phyloP scores from a whole-genome alignment of 768 basidiomycete species.

The Calocera cornea region DNA sequence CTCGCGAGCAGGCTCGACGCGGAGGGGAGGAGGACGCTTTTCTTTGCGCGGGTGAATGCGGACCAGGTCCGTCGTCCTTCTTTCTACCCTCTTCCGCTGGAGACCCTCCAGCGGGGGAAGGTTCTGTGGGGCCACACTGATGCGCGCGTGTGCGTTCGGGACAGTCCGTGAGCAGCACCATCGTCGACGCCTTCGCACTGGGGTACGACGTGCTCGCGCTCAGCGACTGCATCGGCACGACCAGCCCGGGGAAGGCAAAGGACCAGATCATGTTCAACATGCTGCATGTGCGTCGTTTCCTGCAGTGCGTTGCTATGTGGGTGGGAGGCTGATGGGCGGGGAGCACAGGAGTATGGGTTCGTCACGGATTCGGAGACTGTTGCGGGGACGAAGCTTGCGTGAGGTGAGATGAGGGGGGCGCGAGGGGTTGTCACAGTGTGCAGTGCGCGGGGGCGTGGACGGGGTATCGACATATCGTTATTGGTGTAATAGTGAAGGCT shows the following conservation, averaged over 20 bases:
- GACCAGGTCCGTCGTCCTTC: slow-evolving; percentile 42
- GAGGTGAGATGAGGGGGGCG: background rate
- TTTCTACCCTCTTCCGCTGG: background rate
- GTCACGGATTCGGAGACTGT: background rate
- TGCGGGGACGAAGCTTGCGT: background rate
- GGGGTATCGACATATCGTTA: too few species aligned
- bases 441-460: too few species aligned
- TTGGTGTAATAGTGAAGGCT: too few species aligned
- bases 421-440: too few species aligned
- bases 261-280: slow-evolving; percentile 46
- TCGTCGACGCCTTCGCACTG: slow-evolving; percentile 48
- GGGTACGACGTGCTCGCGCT: slow-evolving; percentile 52
- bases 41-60: slow-evolving; percentile 53
- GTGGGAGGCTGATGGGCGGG: background rate
- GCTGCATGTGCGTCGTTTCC: slow-evolving; percentile 32
- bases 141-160: background rate
- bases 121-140: too few species aligned
- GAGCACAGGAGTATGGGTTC: background rate
- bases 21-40: slow-evolving; percentile 45
- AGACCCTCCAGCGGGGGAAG: too few species aligned
- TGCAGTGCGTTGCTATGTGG: background rate
- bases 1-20: slow-evolving; percentile 50
- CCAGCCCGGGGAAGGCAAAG: slow-evolving; percentile 42
- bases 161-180: slow-evolving; percentile 51
- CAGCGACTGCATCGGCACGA: slow-evolving; percentile 47